Base-by-base conservation (phyloP, 371 early-diverging fungal genomes). In the Mortierella sp. region DNA sequence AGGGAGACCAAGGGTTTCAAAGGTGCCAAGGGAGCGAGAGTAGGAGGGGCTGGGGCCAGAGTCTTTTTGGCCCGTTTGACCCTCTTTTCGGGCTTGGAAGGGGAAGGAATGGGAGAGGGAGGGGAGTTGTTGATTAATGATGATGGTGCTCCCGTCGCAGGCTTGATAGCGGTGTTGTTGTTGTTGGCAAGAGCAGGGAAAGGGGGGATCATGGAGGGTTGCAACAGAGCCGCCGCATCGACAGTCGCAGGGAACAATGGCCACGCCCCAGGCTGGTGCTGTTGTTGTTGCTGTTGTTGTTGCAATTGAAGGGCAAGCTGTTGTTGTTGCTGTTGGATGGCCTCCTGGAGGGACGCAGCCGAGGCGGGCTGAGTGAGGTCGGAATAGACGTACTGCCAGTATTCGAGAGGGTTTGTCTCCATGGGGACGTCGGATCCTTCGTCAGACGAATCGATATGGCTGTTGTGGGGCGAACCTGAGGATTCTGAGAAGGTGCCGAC, bases 401-500 rank as follows among this genome's bases (percentile, higher is more conserved):
- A 85, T 2, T 85, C 86, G 31, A 85, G 74, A 28, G 85, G 78
- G 61, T 55, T 81, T 75, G 50, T 70, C 19, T 85, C 86, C 81
- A 81, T 78, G 59, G 78, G 71, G n/a, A 85, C 77, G 31, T 85
- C 86, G 0, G 86, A 84, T 44, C 81, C 86, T 78, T 85, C 86
- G 54, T 85, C 86, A 57, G 81, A 81, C 24, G 81, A 81, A 72
- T 85, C 86, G 24, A 81, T 54, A 54, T 77, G 77, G 74, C 74
- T 71, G 43, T 85, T 72, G 53, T 81, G 81, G 37, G 86, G 86
- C 24, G 86, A 85, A 10, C 86, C 86, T 9, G 86, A 81, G 67
- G 86, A 81, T 34, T 85, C 86, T 21, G 86, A 85, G 69, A 71
- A 85, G 77, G 86, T 81, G 37, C 86, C 77, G 37, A 78, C 79